phyloP scores from a whole-genome alignment of 306 rosid species.

The Cicer cuneatum region DNA sequence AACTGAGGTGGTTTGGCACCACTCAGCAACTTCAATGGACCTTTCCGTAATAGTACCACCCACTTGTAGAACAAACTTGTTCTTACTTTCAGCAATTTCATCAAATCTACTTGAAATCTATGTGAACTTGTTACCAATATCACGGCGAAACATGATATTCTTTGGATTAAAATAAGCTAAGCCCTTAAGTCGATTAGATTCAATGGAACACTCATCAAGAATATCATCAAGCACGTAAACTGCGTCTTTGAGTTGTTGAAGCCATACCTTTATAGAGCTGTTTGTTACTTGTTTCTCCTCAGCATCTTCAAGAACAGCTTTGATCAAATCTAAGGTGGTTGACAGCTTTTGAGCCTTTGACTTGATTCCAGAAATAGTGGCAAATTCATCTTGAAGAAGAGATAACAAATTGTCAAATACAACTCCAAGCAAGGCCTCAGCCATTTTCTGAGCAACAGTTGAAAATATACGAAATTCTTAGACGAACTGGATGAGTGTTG shows the following conservation, averaged over 20 bases:
- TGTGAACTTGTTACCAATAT: neutral
- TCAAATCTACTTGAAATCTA: neutral
- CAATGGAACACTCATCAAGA: neutral
- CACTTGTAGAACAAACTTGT: neutral
- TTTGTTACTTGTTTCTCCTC: neutral
- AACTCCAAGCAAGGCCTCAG: neutral
- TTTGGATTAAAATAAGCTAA: neutral
- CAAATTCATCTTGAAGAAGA: conserved; percentile 11
- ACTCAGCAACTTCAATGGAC: neutral
- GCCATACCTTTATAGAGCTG: neutral
- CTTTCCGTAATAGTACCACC: neutral
- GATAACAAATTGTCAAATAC: neutral
- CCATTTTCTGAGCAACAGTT: neutral
- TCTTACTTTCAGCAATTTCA: neutral
- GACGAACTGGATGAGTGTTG: neutral
- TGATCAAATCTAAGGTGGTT: neutral
- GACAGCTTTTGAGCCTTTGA: conserved; percentile 8
- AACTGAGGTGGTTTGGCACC: neutral
- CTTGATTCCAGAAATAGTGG: neutral
- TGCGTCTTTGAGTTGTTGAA: neutral
- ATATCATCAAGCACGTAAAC: neutral
- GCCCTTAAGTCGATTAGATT: neutral
- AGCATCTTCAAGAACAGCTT: conserved; percentile 25
- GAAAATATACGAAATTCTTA: neutral
- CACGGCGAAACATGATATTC: neutral